A percentile compares a stretch with the other conserved stretches of the same genome.
Evolutionary conservation across 208 protist species (phyloP).

Genomic region (Trypanosoma lewisi): DNA sequence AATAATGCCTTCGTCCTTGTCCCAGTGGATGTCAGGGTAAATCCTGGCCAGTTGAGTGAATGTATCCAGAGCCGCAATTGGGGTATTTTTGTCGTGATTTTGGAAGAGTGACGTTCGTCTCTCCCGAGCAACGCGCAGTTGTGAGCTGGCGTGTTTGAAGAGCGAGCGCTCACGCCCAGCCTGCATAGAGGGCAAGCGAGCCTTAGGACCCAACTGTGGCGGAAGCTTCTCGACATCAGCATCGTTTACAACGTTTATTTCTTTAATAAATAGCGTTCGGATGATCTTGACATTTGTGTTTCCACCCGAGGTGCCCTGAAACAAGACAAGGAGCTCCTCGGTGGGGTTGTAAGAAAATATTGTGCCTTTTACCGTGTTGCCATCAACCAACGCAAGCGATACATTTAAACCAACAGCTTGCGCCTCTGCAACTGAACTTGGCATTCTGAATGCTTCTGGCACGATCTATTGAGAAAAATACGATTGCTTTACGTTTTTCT

Average conservation of each 20-base stretch:
- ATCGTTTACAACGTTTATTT: conserved; percentile 37
- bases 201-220: conserved; percentile 49
- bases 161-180: conserved; percentile 81
- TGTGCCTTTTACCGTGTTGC: conserved; percentile 57
- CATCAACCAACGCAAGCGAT: conserved; percentile 57
- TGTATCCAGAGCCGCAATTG: conserved; percentile 71
- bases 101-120: conserved; percentile 39
- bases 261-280: conserved; percentile 74
- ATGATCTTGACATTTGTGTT: conserved; percentile 67
- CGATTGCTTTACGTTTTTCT: neutral
- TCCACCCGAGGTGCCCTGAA: conserved; percentile 44
- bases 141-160: conserved; percentile 67
- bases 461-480: conserved; percentile 6
- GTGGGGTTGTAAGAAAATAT: conserved; percentile 84
- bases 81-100: conserved; percentile 43
- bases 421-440: conserved; percentile 42
- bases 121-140: conserved; percentile 64
- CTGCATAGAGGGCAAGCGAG: conserved; percentile 75
- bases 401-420: conserved; percentile 73
- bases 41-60: conserved; percentile 61
- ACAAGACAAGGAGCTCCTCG: conserved; percentile 68
- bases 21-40: conserved; percentile 81
- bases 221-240: conserved; percentile 47
- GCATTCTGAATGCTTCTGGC: conserved; percentile 27
- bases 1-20: conserved; percentile 67